A percentile compares a stretch with the other conserved stretches of the same genome.
Evolutionary conservation across 2,329 filamentous ascomycete species (phyloP).

Genomic region (Trichophyton equinum): DNA sequence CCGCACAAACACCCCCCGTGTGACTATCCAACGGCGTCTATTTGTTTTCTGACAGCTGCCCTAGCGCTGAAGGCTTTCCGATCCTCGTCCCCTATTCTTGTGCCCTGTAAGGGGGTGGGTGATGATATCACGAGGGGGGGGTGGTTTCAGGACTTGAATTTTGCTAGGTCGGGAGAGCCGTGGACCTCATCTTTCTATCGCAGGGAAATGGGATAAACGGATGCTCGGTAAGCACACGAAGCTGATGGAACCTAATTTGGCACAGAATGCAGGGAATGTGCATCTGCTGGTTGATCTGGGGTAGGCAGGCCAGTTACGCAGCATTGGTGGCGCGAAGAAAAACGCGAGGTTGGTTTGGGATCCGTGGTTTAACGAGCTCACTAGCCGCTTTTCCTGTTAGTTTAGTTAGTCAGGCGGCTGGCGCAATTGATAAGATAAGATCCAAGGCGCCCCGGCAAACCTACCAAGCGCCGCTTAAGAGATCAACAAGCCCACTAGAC

Average conservation of each 20-base stretch:
- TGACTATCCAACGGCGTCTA: neutral
- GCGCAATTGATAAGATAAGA: constrained; percentile 7
- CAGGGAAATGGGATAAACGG: neutral
- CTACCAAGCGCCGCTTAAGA: too few species aligned
- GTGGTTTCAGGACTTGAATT: neutral
- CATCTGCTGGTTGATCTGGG: constrained; percentile 3
- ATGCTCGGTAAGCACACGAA: neutral
- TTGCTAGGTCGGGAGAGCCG: constrained; percentile 5
- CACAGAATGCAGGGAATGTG: neutral
- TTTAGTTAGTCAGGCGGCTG: neutral
- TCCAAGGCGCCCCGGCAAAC: neutral
- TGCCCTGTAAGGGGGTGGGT: neutral
- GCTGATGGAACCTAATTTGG: neutral
- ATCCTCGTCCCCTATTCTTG: neutral
- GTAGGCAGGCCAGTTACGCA: constrained; percentile 1
- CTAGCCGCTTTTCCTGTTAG: neutral
- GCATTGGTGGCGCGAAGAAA: constrained; percentile 1
- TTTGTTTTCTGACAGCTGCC: neutral
- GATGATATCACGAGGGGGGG: neutral
- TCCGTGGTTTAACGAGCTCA: neutral
- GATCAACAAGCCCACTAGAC: too few species aligned
- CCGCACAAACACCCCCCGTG: constrained; percentile 13
- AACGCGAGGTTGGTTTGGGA: constrained; percentile 4
- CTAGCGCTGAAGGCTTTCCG: neutral
- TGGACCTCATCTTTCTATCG: constrained; percentile 5